A percentile compares a stretch with the other conserved stretches of the same genome.
Conservation (phyloP, 345 rosid genomes). For the Gossypium herbaceum region DNA sequence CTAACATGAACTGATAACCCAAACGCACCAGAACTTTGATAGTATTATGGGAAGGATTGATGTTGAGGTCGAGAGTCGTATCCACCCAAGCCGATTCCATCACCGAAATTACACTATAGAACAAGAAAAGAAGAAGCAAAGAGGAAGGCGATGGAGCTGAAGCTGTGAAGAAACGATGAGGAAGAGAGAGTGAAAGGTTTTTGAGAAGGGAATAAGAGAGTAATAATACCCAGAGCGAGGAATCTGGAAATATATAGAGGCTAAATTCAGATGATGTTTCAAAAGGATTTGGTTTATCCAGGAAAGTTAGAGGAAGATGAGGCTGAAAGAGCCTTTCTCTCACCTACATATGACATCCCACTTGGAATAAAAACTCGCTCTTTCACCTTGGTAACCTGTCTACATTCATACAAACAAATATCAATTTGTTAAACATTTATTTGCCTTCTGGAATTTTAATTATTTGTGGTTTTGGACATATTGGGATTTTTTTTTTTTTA, state of each 20-base stretch:
- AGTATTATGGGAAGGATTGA: slow-evolving; percentile 27
- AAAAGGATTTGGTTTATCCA: neutral
- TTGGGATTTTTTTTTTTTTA: neutral
- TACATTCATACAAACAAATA: neutral
- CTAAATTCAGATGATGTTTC: neutral
- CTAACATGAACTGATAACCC: too few relatives aligned
- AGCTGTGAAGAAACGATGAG: neutral
- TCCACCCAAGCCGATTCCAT: slow-evolving; percentile 44
- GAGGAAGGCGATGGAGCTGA: neutral
- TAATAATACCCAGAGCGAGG: neutral
- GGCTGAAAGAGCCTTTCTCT: neutral
- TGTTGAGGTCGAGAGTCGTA: slow-evolving; percentile 60
- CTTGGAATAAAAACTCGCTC: neutral
- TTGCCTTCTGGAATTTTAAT: too few relatives aligned
- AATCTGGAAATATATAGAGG: slow-evolving; percentile 11
- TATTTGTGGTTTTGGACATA: too few relatives aligned
- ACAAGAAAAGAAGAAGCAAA: neutral
- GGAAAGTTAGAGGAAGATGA: slow-evolving; percentile 43
- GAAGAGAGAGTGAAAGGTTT: neutral
- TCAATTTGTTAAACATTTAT: too few relatives aligned
- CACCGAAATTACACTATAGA: neutral
- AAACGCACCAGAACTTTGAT: slow-evolving; percentile 43
- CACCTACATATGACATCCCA: neutral
- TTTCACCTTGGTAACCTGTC: neutral
- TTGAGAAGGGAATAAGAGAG: slow-evolving; percentile 28